Conservation (phyloP, 2,329 filamentous ascomycete genomes). For the Alternaria atra region DNA sequence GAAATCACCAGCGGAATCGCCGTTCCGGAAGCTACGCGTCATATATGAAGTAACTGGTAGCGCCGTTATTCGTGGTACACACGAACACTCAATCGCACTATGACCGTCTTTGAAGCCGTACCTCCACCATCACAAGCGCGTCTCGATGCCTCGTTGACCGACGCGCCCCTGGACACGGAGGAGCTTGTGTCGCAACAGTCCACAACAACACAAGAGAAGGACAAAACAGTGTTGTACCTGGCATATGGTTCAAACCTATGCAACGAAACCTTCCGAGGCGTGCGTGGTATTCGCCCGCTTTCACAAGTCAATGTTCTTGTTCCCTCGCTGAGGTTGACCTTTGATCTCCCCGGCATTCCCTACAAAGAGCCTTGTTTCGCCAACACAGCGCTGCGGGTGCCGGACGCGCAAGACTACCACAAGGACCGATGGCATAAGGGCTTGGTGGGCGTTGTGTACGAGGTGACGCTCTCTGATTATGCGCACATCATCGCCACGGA, state of each 20-base stretch:
- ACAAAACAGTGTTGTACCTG: constrained; percentile 50
- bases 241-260: constrained; percentile 93
- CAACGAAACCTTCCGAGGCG: constrained; percentile 79
- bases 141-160: constrained; percentile 44
- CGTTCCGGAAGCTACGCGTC: not conserved
- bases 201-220: constrained; percentile 35
- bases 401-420: constrained; percentile 53
- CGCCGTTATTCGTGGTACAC: not conserved
- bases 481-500: constrained; percentile 88
- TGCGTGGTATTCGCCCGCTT: constrained; percentile 80
- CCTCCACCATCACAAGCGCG: constrained; percentile 38
- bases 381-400: constrained; percentile 71
- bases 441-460: constrained; percentile 92
- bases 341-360: constrained; percentile 85
- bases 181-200: constrained; percentile 25
- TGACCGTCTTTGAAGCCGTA: constrained; percentile 26
- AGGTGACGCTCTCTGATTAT: constrained; percentile 85
- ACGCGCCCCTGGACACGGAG: constrained; percentile 34
- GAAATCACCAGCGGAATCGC: not conserved
- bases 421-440: constrained; percentile 78
- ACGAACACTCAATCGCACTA: not conserved
- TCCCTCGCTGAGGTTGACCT: constrained; percentile 79
- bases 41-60: not conserved
- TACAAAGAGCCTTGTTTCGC: constrained; percentile 94
- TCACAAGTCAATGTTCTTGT: constrained; percentile 83